Evolutionary conservation across 306 rosid genomes (phyloP), one percentile per base, ranked within the genome.

Genomic region (Sphenostylis stenocarpa): DNA sequence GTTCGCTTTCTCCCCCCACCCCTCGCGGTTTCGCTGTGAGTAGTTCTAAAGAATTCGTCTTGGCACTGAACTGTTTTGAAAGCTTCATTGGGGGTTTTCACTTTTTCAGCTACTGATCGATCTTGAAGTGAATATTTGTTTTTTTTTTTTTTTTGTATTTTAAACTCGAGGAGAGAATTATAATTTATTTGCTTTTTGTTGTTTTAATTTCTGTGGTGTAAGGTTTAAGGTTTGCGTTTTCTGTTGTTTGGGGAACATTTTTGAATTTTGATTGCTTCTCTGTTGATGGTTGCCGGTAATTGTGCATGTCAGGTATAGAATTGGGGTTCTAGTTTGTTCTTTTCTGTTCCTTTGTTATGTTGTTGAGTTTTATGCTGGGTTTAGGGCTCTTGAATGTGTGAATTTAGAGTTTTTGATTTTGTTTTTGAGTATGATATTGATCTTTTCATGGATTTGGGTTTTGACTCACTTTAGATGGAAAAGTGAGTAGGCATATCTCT

Each of bases 1-100:
- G 41, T 77, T 70, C 49, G 80, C 60, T 64, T 85, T 0, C 13
- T 9, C 2, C 9, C 77, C 6, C 5, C 84, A 78, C 80, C 82
- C 80, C 82, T 90, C 48, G 60, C 67, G 43, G 80, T 77, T 84
- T 83, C 86, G 64, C 78, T 87, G 95, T 89, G 77, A 87, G 96
- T 85, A 63, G 70, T 76, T 80, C 66, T 10, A 44, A 57, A 62
- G 75, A 21, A 57, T 56, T 47, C 33, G 19, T 79, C 12, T 12
- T 12, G 16, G 12, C 56, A 21, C 20, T 56, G 41, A 15, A 16
- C 75, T 43, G 31, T 20, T 24, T 19, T 72, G 20, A 17, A 5
- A 24, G 58, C 44, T 51, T 72, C 45, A 39, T 60, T 11, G 8
- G n/a, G 64, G 16, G 24, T 24, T 23, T 17, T 15, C 17, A 29